Percentiles rank a stretch among this genome's conserved stretches.
Evolutionary conservation across 768 basidiomycete species (phyloP).

Genomic region (Naganishia onofrii): DNA sequence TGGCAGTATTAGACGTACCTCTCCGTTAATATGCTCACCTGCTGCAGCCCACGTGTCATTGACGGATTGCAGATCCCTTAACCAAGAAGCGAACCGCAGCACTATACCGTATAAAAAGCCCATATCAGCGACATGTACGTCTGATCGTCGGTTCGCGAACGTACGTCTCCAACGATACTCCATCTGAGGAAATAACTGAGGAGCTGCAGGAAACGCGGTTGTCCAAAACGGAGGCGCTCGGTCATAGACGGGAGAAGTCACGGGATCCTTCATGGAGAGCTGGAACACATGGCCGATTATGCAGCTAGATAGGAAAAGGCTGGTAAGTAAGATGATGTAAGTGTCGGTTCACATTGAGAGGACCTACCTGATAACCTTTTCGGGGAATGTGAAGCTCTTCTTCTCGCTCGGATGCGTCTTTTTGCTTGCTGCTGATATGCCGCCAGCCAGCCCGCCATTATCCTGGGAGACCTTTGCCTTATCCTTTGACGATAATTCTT

Average conservation of each 20-base stretch:
- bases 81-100: constrained; percentile 13
- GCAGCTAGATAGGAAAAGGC: not conserved
- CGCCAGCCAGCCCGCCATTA: not conserved
- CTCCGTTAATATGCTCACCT: not conserved
- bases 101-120: not conserved
- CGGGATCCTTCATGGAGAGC: not conserved
- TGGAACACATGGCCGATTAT: constrained; percentile 1
- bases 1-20: not conserved
- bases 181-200: not conserved
- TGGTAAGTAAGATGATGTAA: not conserved
- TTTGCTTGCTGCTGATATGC: not conserved
- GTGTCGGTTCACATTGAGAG: not conserved
- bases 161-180: constrained; percentile 10
- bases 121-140: not conserved
- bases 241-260: not conserved
- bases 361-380: constrained; percentile 19
- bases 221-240: not conserved
- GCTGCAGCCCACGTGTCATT: constrained; percentile 17
- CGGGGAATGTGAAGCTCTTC: not conserved
- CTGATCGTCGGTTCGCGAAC: not conserved
- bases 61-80: constrained; percentile 5
- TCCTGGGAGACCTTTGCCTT: not conserved
- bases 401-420: not conserved
- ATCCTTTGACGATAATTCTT: not conserved
- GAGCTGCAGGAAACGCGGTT: not conserved